Percentiles rank a stretch among this genome's conserved stretches.
Evolutionary conservation across 2,329 filamentous ascomycete species (phyloP).

Genomic region (Trichothecium sympodiale): DNA sequence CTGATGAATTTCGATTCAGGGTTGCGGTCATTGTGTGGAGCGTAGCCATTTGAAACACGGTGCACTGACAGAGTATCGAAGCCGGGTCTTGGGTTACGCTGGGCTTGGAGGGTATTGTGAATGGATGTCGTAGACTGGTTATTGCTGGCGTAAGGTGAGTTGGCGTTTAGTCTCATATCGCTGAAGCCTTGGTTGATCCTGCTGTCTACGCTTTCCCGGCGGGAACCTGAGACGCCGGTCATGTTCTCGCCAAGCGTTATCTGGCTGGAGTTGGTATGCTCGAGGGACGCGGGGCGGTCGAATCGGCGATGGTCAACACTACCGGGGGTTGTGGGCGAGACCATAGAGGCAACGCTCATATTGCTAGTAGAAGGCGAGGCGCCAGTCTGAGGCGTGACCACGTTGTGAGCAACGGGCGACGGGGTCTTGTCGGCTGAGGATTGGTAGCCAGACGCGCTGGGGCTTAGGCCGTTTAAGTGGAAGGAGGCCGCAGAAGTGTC

Average conservation of each 20-base stretch:
- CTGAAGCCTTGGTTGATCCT: slow-evolving; percentile 62
- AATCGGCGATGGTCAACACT: slow-evolving; percentile 31
- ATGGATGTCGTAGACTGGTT: slow-evolving; percentile 69
- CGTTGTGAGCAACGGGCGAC: slow-evolving; percentile 42
- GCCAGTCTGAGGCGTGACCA: slow-evolving; percentile 36
- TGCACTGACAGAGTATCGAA: slow-evolving; percentile 43
- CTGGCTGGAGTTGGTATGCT: slow-evolving; percentile 16
- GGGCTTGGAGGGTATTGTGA: slow-evolving; percentile 57
- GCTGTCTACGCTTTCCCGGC: slow-evolving; percentile 71
- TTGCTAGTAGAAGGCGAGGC: slow-evolving; percentile 44
- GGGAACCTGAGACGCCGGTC: slow-evolving; percentile 34
- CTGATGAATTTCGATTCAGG: slow-evolving; percentile 46
- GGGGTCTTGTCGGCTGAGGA: slow-evolving; percentile 49
- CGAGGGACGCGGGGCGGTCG: slow-evolving; percentile 26
- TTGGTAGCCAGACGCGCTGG: slow-evolving; percentile 35
- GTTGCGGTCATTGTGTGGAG: slow-evolving; percentile 47
- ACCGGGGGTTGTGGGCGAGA: slow-evolving; percentile 45
- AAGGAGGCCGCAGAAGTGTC: slow-evolving; percentile 29
- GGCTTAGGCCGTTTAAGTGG: slow-evolving; percentile 25
- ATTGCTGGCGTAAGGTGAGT: slow-evolving; percentile 60
- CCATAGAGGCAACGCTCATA: slow-evolving; percentile 58
- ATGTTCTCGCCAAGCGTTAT: slow-evolving; percentile 21
- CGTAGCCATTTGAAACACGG: slow-evolving; percentile 54
- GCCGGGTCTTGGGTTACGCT: slow-evolving; percentile 46
- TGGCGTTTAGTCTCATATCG: slow-evolving; percentile 52